Conservation (phyloP, 2,329 filamentous ascomycete genomes). For the Exophiala alcalophila region DNA sequence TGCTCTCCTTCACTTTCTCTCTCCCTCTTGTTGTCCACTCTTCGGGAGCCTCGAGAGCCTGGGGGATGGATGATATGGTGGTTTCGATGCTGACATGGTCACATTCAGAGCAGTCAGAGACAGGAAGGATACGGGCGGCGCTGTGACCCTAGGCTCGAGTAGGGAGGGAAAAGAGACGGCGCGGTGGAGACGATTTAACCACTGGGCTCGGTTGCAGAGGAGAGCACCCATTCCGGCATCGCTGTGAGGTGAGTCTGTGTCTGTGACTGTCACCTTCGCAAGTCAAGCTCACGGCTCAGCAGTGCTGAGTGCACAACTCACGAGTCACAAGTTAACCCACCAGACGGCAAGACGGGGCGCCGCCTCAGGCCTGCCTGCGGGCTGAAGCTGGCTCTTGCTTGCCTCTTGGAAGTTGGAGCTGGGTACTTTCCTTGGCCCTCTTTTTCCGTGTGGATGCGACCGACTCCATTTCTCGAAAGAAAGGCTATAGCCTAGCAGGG, state of each 20-base stretch:
- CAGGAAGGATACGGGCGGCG: slow-evolving; percentile 15
- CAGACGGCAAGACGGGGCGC: too few relatives aligned
- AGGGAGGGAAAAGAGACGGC: slow-evolving; percentile 3
- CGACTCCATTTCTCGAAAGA: slow-evolving; percentile 27
- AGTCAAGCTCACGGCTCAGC: too few relatives aligned
- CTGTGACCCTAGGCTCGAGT: slow-evolving; percentile 8
- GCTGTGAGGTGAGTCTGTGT: too few relatives aligned
- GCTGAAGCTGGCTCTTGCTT: too few relatives aligned
- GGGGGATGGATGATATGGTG: slow-evolving; percentile 5
- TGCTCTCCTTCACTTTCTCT: too few relatives aligned
- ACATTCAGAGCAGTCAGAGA: slow-evolving; percentile 18
- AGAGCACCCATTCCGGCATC: not conserved
- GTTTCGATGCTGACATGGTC: slow-evolving; percentile 27
- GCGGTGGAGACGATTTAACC: slow-evolving; percentile 8
- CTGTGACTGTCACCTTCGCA: too few relatives aligned
- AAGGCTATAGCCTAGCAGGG: slow-evolving; percentile 27
- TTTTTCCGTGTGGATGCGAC: slow-evolving; percentile 10
- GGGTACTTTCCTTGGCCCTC: slow-evolving; percentile 1
- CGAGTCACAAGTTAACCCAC: too few relatives aligned
- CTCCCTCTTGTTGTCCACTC: not conserved
- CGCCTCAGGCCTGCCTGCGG: too few relatives aligned
- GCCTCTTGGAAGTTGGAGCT: not conserved
- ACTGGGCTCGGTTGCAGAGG: slow-evolving; percentile 14
- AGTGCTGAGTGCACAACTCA: too few relatives aligned
- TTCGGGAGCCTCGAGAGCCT: slow-evolving; percentile 9